phyloP scores from a whole-genome alignment of 129 eudicot genomes.

The Flaveria ramosissima region DNA sequence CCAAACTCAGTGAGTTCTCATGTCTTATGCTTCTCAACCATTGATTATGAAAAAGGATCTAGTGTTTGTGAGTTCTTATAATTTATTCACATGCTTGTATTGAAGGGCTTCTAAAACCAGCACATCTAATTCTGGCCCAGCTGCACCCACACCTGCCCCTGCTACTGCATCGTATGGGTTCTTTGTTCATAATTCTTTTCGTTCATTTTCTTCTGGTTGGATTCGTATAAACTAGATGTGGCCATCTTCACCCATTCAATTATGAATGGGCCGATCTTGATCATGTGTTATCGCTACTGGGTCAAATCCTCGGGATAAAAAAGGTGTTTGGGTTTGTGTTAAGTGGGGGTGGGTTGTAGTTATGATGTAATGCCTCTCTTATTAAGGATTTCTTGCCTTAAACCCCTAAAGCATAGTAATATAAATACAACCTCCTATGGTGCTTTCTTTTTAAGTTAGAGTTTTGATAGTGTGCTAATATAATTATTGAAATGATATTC shows the following conservation, averaged over 20 bases:
- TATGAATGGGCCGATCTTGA: neutral
- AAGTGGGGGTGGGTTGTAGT: no score
- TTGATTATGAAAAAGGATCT: constrained; percentile 3
- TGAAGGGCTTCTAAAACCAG: constrained; percentile 51
- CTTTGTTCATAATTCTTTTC: neutral
- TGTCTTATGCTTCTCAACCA: neutral
- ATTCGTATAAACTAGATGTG: neutral
- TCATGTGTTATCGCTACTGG: neutral
- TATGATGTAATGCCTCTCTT: no score
- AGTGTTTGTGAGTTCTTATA: constrained; percentile 7
- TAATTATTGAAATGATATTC: neutral
- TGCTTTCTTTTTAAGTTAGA: neutral
- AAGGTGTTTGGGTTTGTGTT: no score
- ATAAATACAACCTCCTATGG: neutral
- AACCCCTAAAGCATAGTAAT: neutral
- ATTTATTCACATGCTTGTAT: constrained; percentile 4
- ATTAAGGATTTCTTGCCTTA: no score
- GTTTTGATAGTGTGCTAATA: neutral
- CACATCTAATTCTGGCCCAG: constrained; percentile 49
- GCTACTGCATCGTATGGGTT: constrained; percentile 44
- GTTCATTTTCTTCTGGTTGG: neutral
- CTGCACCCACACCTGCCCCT: constrained; percentile 25
- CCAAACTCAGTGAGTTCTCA: constrained; percentile 51
- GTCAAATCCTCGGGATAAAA: neutral
- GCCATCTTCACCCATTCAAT: neutral